These are phyloP conservation scores for Gypsophila paniculata DNA, from an alignment of 179 eudicot species.

Conservation along the genomic window DNA sequence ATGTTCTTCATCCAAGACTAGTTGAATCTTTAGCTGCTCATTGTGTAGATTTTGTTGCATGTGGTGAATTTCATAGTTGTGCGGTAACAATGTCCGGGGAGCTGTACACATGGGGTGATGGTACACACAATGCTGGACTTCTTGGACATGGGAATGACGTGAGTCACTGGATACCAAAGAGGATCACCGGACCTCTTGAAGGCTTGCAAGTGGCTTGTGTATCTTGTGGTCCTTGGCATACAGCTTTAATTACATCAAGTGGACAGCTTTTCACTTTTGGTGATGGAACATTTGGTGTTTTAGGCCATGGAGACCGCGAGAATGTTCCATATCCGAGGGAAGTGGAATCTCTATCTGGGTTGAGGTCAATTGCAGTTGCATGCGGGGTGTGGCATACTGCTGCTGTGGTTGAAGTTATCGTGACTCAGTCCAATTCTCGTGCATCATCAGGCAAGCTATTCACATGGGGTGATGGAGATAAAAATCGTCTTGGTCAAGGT, in stretches of 20 bases:
- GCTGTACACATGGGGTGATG: constrained; percentile 91
- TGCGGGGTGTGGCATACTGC: constrained; percentile 99
- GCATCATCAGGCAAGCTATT: constrained; percentile 71
- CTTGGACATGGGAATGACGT: constrained; percentile 78
- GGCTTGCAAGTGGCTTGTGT: constrained; percentile 77
- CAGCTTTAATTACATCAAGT: constrained; percentile 68
- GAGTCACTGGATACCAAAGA: constrained; percentile 89
- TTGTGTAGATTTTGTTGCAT: constrained; percentile 74
- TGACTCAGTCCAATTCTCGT: constrained; percentile 63
- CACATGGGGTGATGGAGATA: constrained; percentile 96
- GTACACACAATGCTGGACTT: constrained; percentile 77
- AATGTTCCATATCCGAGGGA: constrained; percentile 65
- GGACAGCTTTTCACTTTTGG: constrained; percentile 92
- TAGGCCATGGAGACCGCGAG: constrained; percentile 84
- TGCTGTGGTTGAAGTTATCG: constrained; percentile 92
- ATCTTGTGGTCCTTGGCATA: constrained; percentile 92
- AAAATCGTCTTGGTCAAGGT: constrained; percentile 89
- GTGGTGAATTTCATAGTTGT: constrained; percentile 90
- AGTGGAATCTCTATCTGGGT: constrained; percentile 72
- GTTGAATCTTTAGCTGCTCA: constrained; percentile 62
- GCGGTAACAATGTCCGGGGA: constrained; percentile 86
- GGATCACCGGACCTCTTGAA: constrained; percentile 73
- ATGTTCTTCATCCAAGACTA: constrained; percentile 59
- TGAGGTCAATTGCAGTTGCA: constrained; percentile 80
- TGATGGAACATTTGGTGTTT: constrained; percentile 88